These are phyloP conservation scores for Mucor lusitanicus DNA, from an alignment of 371 early-diverging fungal genomes.

Conservation along the genomic window DNA sequence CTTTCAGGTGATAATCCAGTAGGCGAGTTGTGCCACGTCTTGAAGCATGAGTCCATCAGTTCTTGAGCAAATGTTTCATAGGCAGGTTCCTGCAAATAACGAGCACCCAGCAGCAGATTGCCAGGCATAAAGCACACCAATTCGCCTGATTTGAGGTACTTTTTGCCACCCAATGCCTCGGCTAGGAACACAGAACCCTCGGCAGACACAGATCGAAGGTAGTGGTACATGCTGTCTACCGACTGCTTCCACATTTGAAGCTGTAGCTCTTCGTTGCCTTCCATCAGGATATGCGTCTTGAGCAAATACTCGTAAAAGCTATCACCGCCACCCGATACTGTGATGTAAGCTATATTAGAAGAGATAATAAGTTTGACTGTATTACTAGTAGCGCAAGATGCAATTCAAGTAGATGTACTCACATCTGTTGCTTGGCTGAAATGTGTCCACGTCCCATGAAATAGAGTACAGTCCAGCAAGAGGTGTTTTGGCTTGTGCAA, in stretches of 20 bases:
- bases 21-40: slow-evolving; percentile 35
- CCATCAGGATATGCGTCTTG: slow-evolving; percentile 66
- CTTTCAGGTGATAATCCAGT: slow-evolving; percentile 45
- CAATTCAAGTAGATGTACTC: too few species aligned
- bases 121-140: slow-evolving; percentile 53
- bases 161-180: slow-evolving; percentile 22
- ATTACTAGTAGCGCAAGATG: too few species aligned
- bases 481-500: neutral
- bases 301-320: slow-evolving; percentile 87
- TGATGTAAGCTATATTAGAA: slow-evolving; percentile 34
- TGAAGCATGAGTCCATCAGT: slow-evolving; percentile 39
- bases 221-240: slow-evolving; percentile 40
- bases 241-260: slow-evolving; percentile 42
- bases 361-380: too few species aligned
- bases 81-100: slow-evolving; percentile 23
- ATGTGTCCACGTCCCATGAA: neutral
- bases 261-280: slow-evolving; percentile 48
- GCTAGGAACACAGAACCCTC: neutral
- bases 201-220: slow-evolving; percentile 31
- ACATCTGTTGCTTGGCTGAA: neutral
- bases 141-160: slow-evolving; percentile 41
- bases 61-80: slow-evolving; percentile 30
- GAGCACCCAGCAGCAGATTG: slow-evolving; percentile 40
- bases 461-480: neutral
- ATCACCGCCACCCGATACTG: slow-evolving; percentile 72